These are phyloP conservation scores for Aspergillus fumigatus DNA, from an alignment of 2,329 filamentous ascomycete species.

Conservation along the genomic window DNA sequence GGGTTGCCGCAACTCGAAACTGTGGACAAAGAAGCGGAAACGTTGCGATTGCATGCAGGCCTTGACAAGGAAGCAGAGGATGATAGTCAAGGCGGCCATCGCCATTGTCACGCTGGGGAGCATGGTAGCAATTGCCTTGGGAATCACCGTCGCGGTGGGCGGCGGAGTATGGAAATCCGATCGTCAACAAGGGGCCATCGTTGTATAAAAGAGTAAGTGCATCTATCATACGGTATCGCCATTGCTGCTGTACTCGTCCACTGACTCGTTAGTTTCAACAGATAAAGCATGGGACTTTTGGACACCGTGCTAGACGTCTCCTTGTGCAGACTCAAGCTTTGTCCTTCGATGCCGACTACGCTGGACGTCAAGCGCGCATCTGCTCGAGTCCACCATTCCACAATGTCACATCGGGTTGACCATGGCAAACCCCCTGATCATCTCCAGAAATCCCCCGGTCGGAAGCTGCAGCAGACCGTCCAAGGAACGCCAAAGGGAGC, in stretches of 20 bases:
- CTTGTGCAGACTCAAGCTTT: neutral
- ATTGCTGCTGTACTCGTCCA: neutral
- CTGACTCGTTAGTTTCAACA: neutral
- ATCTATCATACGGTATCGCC: neutral
- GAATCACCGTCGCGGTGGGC: constrained; percentile 41
- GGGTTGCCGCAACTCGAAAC: constrained; percentile 25
- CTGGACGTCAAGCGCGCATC: neutral
- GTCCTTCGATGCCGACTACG: neutral
- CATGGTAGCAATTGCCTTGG: constrained; percentile 43
- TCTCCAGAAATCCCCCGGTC: neutral
- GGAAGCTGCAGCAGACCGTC: neutral
- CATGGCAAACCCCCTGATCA: neutral
- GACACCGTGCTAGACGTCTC: neutral
- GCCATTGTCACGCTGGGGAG: constrained; percentile 40
- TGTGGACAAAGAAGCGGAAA: constrained; percentile 32
- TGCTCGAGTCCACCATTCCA: neutral
- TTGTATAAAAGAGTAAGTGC: constrained; percentile 6
- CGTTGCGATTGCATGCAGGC: constrained; percentile 31
- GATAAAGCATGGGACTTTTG: too few relatives aligned
- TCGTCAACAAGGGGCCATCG: constrained; percentile 24
- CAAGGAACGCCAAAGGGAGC: too few relatives aligned
- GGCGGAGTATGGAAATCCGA: constrained; percentile 41
- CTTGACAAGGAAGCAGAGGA: constrained; percentile 32
- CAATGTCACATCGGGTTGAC: neutral
- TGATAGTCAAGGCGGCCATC: constrained; percentile 37